phyloP scores from a whole-genome alignment of 2,329 filamentous ascomycete species.

The Aaosphaeria pasadenensis region DNA sequence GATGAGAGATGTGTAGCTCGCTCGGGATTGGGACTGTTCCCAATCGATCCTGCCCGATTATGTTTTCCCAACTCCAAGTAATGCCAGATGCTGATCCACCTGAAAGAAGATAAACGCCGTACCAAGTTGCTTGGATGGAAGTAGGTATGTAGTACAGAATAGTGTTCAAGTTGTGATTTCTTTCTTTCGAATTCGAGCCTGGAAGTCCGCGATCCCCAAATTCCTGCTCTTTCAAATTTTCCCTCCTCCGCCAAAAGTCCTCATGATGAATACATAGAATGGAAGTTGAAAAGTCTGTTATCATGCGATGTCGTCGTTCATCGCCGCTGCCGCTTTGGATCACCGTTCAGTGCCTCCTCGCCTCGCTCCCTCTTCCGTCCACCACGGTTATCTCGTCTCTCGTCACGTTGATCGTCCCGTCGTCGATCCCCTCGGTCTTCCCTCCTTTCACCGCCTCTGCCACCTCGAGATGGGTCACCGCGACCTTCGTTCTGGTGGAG shows the following conservation, averaged over 20 bases:
- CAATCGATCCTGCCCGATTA: not conserved
- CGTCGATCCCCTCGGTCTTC: constrained; percentile 13
- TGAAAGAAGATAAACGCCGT: not conserved
- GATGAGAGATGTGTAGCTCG: not conserved
- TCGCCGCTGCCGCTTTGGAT: constrained; percentile 6
- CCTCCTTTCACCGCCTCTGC: constrained; percentile 9
- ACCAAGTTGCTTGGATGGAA: not conserved
- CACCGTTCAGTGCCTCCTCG: constrained; percentile 2
- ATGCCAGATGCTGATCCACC: not conserved
- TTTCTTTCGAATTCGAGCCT: too few relatives aligned
- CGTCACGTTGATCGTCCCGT: constrained; percentile 15
- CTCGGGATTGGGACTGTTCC: not conserved
- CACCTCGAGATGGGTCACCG: constrained; percentile 1
- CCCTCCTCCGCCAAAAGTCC: too few relatives aligned
- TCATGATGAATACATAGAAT: not conserved
- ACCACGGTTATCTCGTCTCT: not conserved
- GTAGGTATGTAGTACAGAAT: not conserved
- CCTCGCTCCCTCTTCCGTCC: constrained; percentile 3
- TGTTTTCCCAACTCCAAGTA: not conserved
- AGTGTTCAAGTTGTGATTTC: too few relatives aligned
- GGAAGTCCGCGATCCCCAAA: too few relatives aligned
- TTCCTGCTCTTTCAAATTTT: too few relatives aligned
- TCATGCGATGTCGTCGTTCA: not conserved
- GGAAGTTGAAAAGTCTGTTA: not conserved
- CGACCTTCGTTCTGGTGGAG: constrained; percentile 3